These are phyloP conservation scores for Boletus reticuloceps DNA, from an alignment of 768 basidiomycete species.

Conservation along the genomic window DNA sequence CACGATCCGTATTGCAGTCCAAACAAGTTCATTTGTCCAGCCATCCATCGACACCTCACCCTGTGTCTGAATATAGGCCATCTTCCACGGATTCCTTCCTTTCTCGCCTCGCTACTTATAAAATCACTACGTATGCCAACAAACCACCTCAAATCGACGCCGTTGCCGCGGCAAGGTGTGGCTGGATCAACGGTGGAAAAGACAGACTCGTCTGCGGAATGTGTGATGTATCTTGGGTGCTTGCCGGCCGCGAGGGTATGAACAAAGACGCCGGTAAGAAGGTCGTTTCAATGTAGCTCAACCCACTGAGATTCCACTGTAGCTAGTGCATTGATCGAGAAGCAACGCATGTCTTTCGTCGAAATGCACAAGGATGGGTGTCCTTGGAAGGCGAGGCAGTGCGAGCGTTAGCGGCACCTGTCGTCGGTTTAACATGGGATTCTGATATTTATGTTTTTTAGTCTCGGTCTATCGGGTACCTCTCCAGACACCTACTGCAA, in stretches of 20 bases:
- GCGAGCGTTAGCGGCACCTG: constrained; percentile 55
- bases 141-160: constrained; percentile 74
- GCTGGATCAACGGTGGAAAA: constrained; percentile 83
- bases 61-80: constrained; percentile 66
- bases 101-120: constrained; percentile 71
- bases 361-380: constrained; percentile 77
- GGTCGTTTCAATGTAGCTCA: constrained; percentile 23
- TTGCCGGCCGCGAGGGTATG: constrained; percentile 69
- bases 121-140: constrained; percentile 75
- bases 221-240: constrained; percentile 72
- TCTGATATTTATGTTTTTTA: constrained; percentile 15
- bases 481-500: constrained; percentile 60
- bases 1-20: constrained; percentile 57
- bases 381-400: constrained; percentile 81
- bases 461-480: constrained; percentile 76
- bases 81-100: constrained; percentile 75
- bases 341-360: constrained; percentile 63
- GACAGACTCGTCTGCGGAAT: constrained; percentile 74
- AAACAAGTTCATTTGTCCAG: constrained; percentile 50
- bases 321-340: constrained; percentile 74
- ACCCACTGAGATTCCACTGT: constrained; percentile 16
- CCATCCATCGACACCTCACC: constrained; percentile 32
- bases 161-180: constrained; percentile 77
- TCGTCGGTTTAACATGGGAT: neutral
- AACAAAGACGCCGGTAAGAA: constrained; percentile 71